Conservation (phyloP, 2,329 filamentous ascomycete species). For the Rugonectria rugulosa region DNA sequence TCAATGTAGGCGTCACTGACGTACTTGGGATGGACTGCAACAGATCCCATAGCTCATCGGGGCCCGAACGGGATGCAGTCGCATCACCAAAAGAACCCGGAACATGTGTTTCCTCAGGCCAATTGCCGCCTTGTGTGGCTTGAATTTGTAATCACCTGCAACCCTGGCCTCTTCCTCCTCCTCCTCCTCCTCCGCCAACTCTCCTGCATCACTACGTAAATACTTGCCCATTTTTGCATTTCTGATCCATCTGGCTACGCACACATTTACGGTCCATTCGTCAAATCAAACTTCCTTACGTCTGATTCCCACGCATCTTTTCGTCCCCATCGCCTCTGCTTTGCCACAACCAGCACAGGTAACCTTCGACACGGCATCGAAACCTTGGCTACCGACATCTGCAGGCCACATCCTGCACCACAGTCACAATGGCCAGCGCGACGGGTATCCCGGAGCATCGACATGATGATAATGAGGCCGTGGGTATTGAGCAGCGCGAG, state of each 20-base stretch:
- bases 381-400: background rate
- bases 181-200: background rate
- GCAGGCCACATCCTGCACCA: background rate
- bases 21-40: constrained; percentile 12
- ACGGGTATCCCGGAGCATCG: constrained; percentile 68
- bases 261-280: no score
- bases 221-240: background rate
- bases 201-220: background rate
- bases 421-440: constrained; percentile 68
- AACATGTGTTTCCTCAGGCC: background rate
- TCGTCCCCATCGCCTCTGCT: background rate
- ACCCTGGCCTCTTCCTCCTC: background rate
- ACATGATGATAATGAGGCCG: constrained; percentile 32
- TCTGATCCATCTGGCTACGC: no score
- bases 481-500: constrained; percentile 42
- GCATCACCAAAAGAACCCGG: background rate
- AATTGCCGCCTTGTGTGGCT: background rate
- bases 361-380: constrained; percentile 1
- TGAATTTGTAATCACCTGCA: constrained; percentile 6
- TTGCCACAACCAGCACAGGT: background rate
- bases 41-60: background rate
- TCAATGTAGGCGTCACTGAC: constrained; percentile 30
- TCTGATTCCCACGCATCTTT: no score
- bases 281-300: no score
- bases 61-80: background rate